Evolutionary conservation across 2,329 filamentous ascomycete species (phyloP), one percentile per base, ranked within the genome.

Genomic region (Penicillium sp.): DNA sequence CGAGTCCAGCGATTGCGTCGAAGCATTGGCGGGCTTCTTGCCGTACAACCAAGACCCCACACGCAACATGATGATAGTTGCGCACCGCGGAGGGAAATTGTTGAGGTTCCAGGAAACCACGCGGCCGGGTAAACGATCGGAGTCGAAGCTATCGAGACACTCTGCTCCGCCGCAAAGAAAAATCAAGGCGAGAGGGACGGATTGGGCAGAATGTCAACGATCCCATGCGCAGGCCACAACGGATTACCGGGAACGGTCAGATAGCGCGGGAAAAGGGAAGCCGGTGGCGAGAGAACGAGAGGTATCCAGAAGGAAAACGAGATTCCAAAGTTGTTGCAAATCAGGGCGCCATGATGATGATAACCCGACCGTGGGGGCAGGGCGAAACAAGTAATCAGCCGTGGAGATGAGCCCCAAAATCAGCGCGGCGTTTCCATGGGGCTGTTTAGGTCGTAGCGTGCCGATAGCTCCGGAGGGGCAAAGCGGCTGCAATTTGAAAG

Each of bases 1-100:
- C 61, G 85, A 81, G 69, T 82, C 84, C 58, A 88, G 68, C 43
- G 83, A 86, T 70, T 81, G 82, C 13, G 81, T 82, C 41, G 82
- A 82, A 51, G 77, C 73, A 68, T 69, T 75, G 56, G 65, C 70
- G 22, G 72, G 69, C 69, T 76, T 76, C 59, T 77, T 78, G 69
- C 73, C 73, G 60, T 77, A 78, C n/a, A 80, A 69, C 78, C 78
- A 80, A 55, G 76, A 76, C 54, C 77, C 77, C 54, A 79, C 71
- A 50, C 73, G 69, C 54, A 77, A 67, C 77, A 79, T 79, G n/a
- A 54, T 66, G 59, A 47, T 40, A 41, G 50, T 19, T 35, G 39
- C 33, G 44, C 27, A 19, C 43, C 24, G 35, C 6, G 31, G 18
- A 35, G 16, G 36, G 33, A 36, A 44, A 46, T 24, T 33, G 37